phyloP scores from a whole-genome alignment of 2,329 filamentous ascomycete genomes.

The Cryphonectria radicalis region DNA sequence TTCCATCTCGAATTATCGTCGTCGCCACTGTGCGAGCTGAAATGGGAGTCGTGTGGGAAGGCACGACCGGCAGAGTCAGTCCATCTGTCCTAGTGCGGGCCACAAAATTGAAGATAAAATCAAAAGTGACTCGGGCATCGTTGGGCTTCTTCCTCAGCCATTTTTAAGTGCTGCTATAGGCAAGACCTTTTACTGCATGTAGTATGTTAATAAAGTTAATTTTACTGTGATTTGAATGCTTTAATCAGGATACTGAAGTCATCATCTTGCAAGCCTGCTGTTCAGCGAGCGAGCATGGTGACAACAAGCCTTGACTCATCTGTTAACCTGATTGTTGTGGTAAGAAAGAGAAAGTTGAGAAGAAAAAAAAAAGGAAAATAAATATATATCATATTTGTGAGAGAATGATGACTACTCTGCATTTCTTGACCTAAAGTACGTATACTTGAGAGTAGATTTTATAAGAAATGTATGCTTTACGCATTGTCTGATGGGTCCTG shows the following conservation, averaged over 20 bases:
- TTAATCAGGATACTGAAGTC: not conserved
- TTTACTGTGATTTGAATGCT: not conserved
- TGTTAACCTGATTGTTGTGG: no score
- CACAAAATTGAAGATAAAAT: not conserved
- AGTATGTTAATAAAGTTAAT: not conserved
- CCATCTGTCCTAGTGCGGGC: not conserved
- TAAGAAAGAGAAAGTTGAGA: not conserved
- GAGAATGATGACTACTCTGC: not conserved
- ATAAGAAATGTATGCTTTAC: no score
- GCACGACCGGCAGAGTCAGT: not conserved
- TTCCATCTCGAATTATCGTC: not conserved
- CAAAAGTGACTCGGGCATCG: not conserved
- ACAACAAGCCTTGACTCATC: no score
- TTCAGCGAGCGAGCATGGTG: no score
- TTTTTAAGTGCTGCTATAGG: not conserved
- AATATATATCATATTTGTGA: not conserved
- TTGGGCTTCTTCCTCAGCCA: no score
- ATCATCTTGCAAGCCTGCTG: no score
- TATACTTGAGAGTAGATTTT: no score
- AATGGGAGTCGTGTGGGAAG: not conserved
- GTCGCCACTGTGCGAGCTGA: not conserved
- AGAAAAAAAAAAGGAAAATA: not conserved
- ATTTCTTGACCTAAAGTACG: not conserved
- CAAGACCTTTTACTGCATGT: not conserved
- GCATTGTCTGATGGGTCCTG: not conserved